phyloP scores from a whole-genome alignment of 225 moss, liverwort and hornwort species.

The Physcomitrellopsis africana region DNA sequence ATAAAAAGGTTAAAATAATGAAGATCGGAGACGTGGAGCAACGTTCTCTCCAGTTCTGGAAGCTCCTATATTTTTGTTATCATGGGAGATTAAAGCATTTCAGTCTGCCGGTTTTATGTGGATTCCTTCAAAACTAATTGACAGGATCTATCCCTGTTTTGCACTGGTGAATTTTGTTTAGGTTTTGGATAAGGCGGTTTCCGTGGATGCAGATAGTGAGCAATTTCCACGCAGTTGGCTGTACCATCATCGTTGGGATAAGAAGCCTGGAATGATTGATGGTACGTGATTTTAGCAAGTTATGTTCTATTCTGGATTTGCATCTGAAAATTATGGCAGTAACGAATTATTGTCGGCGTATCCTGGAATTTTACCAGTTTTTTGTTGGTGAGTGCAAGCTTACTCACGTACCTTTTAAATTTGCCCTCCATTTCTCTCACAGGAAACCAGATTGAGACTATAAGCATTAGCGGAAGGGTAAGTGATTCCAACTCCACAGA shows the following conservation, averaged over 20 bases:
- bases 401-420: neutral
- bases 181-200: constrained; percentile 68
- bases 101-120: neutral
- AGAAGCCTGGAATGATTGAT: constrained; percentile 62
- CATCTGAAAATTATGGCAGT: neutral
- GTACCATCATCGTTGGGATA: constrained; percentile 77
- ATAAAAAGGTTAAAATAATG: too few species aligned
- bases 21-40: too few species aligned
- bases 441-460: constrained; percentile 63
- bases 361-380: constrained; percentile 15
- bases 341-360: neutral
- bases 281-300: constrained; percentile 44
- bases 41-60: neutral
- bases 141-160: constrained; percentile 1
- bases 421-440: constrained; percentile 12
- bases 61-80: too few species aligned
- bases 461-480: constrained; percentile 59
- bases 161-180: constrained; percentile 23
- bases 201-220: constrained; percentile 67
- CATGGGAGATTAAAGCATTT: neutral
- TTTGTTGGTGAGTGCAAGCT: constrained; percentile 3
- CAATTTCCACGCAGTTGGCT: constrained; percentile 68
- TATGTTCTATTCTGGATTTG: neutral
- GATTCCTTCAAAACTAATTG: neutral
- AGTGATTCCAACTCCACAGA: constrained; percentile 7